Evolutionary conservation across 495 filamentous ascomycete genomes (phyloP).

Genomic region (Xylaria scruposa): DNA sequence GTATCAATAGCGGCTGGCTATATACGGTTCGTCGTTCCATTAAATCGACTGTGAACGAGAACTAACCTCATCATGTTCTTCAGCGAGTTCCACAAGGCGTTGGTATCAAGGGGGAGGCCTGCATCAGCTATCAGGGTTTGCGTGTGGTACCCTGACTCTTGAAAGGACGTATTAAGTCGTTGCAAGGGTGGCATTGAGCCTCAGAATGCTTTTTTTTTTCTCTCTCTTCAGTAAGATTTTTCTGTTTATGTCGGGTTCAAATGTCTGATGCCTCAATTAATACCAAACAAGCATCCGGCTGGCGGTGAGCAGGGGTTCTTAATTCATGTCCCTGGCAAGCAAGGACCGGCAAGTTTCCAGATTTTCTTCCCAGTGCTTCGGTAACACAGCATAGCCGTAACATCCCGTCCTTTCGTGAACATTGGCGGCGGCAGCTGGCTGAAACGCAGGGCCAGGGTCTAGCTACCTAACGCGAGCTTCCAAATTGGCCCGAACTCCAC

Average conservation of each 20-base stretch:
- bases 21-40: conserved; percentile 1
- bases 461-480: conserved; percentile 12
- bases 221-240: neutral
- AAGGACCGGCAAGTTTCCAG: conserved; percentile 15
- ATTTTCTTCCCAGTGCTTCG: neutral
- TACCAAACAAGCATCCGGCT: conserved; percentile 14
- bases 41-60: neutral
- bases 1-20: neutral
- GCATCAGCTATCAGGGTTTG: neutral
- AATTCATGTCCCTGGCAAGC: neutral
- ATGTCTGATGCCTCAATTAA: conserved; percentile 13
- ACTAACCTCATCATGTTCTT: conserved; percentile 13
- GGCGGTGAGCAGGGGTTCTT: conserved; percentile 17
- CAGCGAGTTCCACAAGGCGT: conserved; percentile 7
- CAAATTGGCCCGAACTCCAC: conserved; percentile 15
- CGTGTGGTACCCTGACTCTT: neutral
- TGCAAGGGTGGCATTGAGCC: neutral
- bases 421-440: conserved; percentile 24
- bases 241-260: neutral
- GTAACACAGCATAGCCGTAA: conserved; percentile 17
- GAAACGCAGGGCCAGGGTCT: conserved; percentile 21
- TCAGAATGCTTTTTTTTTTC: neutral
- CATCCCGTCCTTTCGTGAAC: neutral
- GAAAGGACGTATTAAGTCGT: neutral
- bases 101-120: neutral